Base-by-base conservation (phyloP, 2,329 filamentous ascomycete genomes). In the Aspergillus pseudoterreus region DNA sequence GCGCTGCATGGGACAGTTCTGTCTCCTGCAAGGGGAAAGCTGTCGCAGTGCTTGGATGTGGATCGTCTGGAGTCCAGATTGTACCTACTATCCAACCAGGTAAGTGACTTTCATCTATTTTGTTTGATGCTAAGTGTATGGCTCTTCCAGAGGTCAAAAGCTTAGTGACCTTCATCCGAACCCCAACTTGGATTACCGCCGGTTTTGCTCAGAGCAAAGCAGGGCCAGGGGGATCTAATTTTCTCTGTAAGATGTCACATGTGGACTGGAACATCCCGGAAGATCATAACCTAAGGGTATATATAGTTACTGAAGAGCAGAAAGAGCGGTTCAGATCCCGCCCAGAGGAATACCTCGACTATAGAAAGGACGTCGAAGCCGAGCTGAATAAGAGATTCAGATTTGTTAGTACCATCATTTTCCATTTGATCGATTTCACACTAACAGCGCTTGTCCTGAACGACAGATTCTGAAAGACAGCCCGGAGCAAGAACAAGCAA, bases 1-100 rank as follows among this genome's bases (percentile, higher is more conserved):
- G 60, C 19, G 66, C 65, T 9, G 30, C 17, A 42, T 47, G 24
- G 46, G 22, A 30, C 10, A 11, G 5, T 5, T 19, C 24, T 17
- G 10, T 45, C n/a, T 19, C 24, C 15, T 45, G 14, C 6, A 17
- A 45, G 19, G 43, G 32, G n/a, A 59, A 57, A 35, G 45, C n/a
- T 3, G 52, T 61, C 19, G 53, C 50, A 2, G 57, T 61, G 11
- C 48, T 61, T 1, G 58, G 58, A 2, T 49, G 35, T 38, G 57
- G 58, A 4, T 52, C 50, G 1, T 54, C 53, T n/a, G 58, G 51
- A 3, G 42, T 61, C 4, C 58, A 61, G 41, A 53, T 59, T 12
- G 50, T 60, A 6, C 51, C 58, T 6, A 30, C 49, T 14, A 53
- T 58, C 11, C 49, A 54, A 38, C 47, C 56, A 17, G 32, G 50